Base-by-base conservation (phyloP, 768 basidiomycete species). In the Fistulinella prunicolor region DNA sequence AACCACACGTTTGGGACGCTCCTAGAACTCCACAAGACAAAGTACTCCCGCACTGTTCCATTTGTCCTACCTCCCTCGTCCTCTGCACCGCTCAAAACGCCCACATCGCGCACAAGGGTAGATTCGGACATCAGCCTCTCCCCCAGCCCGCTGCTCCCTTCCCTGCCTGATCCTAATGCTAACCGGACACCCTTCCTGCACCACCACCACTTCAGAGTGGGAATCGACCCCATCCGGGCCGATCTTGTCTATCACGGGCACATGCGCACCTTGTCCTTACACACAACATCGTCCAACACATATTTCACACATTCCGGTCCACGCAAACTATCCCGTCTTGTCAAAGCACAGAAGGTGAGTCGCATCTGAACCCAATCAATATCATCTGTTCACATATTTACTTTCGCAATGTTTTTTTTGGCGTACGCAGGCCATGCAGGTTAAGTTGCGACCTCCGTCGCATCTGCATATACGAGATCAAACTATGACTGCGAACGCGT, bases 361-460 rank as follows among this genome's bases (percentile, higher is more conserved):
- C 24, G 38, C 9, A 4, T 3, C 20, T 1, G 4, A 6, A 34
- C 5, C 14, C 26, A 28, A 6, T 6, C 26, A 28, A 28, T 5
- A n/a, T n/a, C n/a, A n/a, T n/a, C n/a, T n/a, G n/a, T n/a, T n/a
- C n/a, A n/a, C n/a, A n/a, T n/a, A n/a, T n/a, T n/a, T n/a, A n/a
- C n/a, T n/a, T n/a, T n/a, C n/a, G n/a, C n/a, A n/a, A n/a, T n/a
- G n/a, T n/a, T n/a, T n/a, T n/a, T n/a, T n/a, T n/a, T n/a, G n/a
- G n/a, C n/a, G n/a, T n/a, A n/a, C n/a, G n/a, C n/a, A n/a, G n/a
- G n/a, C n/a, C n/a, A n/a, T n/a, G n/a, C n/a, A n/a, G 10, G 32
- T 16, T 4, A 81, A 78, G 59, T 70, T 90, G 38, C 83, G 86
- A 38, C 87, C 90, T 63, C 89, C 88, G 1, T 82, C 83, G 0